Base-by-base conservation (phyloP, 805 yeast genomes). In the Hanseniaspora lachancei region DNA sequence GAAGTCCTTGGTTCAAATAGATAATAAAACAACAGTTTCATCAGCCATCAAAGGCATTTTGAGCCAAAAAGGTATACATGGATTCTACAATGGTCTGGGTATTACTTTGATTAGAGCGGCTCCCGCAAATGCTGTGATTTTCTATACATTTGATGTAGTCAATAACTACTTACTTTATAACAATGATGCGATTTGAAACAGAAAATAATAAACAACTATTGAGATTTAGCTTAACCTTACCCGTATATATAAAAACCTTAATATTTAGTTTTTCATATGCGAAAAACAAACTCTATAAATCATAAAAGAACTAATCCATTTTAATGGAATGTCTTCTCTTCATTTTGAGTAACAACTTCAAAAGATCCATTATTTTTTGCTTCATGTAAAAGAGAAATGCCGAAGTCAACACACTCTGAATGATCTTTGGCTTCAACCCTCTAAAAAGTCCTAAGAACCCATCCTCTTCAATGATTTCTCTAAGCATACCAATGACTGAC, bases 301-400 rank as follows among this genome's bases (percentile, higher is more conserved):
- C 2, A 23, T 23, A 7, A 41, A 7, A 18, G n/a, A 9, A 42
- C 29, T 29, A 50, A 27, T 42, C 36, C 16, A 43, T 23, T 18
- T 52, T 47, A 9, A 44, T 16, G 23, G 24, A 44, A 18, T 36
- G 34, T 16, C 24, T 49, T 32, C 39, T 34, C n/a, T 46, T 49
- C 13, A 35, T n/a, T 16, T 47, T 40, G 3, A 51, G 13, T n/a
- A 56, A 21, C 21, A 44, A n/a, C 13, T 36, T 41, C 16, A 56
- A 34, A 13, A 47, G n/a, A 21, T 51, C 36, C 16, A 84, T 80
- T 61, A 89, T 77, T 68, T 86, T 89, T 68, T 89, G 96, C 71
- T 89, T 89, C 72, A 89, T 88, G 69, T 82, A 86, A 66, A 89
- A 89, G 64, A 89, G 74, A 62, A 89, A 86, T 0, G 96, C 96